Conservation (phyloP, 495 filamentous ascomycete species). For the Penicillium ucsense region DNA sequence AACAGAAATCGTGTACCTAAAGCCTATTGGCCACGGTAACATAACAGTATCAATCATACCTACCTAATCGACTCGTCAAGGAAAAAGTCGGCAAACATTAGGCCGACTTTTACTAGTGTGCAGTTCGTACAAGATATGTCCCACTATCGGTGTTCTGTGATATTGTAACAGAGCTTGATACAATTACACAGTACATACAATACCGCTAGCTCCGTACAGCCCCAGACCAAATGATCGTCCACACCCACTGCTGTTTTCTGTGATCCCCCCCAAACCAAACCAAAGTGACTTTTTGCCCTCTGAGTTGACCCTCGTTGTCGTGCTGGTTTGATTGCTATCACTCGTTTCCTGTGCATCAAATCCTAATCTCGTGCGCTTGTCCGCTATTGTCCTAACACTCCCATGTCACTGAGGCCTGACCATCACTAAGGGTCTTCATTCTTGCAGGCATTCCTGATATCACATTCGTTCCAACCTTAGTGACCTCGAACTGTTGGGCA, state of each 20-base stretch:
- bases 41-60: no score
- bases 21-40: no score
- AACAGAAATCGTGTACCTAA: no score
- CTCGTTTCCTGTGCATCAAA: not conserved
- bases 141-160: no score
- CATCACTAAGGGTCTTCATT: conserved; percentile 17
- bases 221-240: not conserved
- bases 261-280: not conserved
- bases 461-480: conserved; percentile 16
- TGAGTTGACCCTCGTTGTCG: not conserved
- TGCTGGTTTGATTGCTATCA: not conserved
- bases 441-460: conserved; percentile 16
- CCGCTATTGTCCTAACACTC: no score
- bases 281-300: not conserved
- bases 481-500: conserved; percentile 2
- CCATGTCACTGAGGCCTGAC: not conserved
- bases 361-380: not conserved
- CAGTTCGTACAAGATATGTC: no score
- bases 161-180: no score
- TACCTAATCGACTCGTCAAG: no score
- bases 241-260: not conserved
- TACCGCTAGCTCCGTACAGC: not conserved
- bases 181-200: no score
- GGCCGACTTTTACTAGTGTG: no score
- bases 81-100: no score